These are phyloP conservation scores for Tolypocladium ovalisporum DNA, from an alignment of 2,329 filamentous ascomycete genomes.

Conservation along the genomic window DNA sequence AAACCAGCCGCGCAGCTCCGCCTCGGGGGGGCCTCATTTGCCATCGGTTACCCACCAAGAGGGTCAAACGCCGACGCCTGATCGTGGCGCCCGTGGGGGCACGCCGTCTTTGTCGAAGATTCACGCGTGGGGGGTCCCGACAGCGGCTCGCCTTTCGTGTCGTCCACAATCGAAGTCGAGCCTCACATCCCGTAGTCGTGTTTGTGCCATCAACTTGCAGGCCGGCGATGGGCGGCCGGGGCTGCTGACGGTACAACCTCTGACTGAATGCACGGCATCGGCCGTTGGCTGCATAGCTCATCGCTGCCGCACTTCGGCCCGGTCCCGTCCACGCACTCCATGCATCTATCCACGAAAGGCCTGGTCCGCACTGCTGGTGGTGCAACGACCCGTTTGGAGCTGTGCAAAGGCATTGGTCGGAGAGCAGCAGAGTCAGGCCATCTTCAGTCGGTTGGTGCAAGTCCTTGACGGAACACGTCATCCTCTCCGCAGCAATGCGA, in stretches of 20 bases:
- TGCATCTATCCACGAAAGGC: neutral
- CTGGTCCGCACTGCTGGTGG: neutral
- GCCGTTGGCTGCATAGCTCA: neutral
- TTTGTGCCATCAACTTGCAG: neutral
- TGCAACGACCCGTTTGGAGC: neutral
- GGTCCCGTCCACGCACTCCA: neutral
- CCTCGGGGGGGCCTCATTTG: constrained; percentile 1
- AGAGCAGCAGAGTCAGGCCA: neutral
- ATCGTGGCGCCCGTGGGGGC: neutral
- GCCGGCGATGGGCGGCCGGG: neutral
- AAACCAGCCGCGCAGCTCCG: too few species aligned
- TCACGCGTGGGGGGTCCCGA: neutral
- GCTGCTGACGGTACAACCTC: neutral
- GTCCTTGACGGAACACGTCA: neutral
- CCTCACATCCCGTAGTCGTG: neutral
- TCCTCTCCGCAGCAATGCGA: neutral
- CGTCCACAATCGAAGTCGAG: neutral
- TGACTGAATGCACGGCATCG: neutral
- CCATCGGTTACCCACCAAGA: neutral
- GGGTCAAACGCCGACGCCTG: constrained; percentile 1
- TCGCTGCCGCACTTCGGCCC: neutral
- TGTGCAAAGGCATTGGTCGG: neutral
- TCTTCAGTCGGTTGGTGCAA: neutral
- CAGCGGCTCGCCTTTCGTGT: neutral
- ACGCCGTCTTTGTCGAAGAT: neutral